Percentiles rank a stretch among this genome's conserved stretches.
Evolutionary conservation across 2,329 filamentous ascomycete genomes (phyloP).

Genomic region (Cytospora piceae): DNA sequence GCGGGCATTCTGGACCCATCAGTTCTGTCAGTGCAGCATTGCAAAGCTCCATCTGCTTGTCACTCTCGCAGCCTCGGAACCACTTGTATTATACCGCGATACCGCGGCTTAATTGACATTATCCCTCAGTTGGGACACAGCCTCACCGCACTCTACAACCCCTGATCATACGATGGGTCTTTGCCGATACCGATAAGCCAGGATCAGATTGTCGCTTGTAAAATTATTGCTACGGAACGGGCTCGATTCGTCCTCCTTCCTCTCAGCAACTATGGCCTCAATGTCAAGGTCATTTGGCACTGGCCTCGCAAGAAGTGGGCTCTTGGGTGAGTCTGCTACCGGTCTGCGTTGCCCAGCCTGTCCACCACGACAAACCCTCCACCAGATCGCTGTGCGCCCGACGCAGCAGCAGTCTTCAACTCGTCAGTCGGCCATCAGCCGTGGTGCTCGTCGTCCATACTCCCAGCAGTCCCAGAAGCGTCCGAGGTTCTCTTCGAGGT

Average conservation of each 20-base stretch:
- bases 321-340: slow-evolving; percentile 28
- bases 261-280: slow-evolving; percentile 27
- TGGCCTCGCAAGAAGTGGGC: slow-evolving; percentile 28
- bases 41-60: neutral
- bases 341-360: slow-evolving; percentile 27
- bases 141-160: slow-evolving; percentile 24
- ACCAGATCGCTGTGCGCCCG: slow-evolving; percentile 21
- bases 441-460: slow-evolving; percentile 37
- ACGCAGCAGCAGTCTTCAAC: slow-evolving; percentile 29
- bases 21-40: no score
- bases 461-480: slow-evolving; percentile 50
- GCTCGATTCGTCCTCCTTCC: slow-evolving; percentile 6
- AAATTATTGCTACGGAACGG: slow-evolving; percentile 3
- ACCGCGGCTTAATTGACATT: slow-evolving; percentile 1
- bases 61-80: neutral
- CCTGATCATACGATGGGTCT: slow-evolving; percentile 28
- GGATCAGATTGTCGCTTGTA: slow-evolving; percentile 17
- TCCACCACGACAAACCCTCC: slow-evolving; percentile 23
- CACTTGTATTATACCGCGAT: no score
- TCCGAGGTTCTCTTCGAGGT: slow-evolving; percentile 55
- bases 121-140: slow-evolving; percentile 11
- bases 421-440: slow-evolving; percentile 34
- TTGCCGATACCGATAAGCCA: slow-evolving; percentile 29
- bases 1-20: neutral
- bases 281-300: slow-evolving; percentile 30